Percentiles rank a stretch among this genome's conserved stretches.
Conservation (phyloP, 2,329 filamentous ascomycete species). For the Trichoderma endophyticum region DNA sequence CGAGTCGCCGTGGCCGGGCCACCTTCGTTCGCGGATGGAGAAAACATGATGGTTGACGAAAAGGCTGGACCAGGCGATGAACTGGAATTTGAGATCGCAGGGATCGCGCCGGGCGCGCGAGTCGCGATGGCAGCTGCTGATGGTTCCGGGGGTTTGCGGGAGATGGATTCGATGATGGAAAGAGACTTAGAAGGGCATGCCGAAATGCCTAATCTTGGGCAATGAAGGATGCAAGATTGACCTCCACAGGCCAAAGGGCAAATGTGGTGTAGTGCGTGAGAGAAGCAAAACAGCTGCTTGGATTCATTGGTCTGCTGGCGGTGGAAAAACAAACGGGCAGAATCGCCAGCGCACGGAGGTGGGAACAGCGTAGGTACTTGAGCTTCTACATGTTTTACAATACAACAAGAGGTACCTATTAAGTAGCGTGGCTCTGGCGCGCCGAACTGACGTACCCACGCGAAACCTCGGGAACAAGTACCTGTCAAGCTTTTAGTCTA, state of each 20-base stretch:
- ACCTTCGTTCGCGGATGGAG: slow-evolving; percentile 49
- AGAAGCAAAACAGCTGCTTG: slow-evolving; percentile 19
- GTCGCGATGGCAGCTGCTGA: slow-evolving; percentile 23
- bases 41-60: slow-evolving; percentile 53
- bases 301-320: slow-evolving; percentile 26
- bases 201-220: slow-evolving; percentile 15
- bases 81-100: slow-evolving; percentile 13
- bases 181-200: slow-evolving; percentile 20
- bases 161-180: slow-evolving; percentile 17
- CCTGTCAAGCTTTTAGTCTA: background rate
- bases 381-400: accelerated
- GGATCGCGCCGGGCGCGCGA: slow-evolving; percentile 20
- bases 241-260: slow-evolving; percentile 15
- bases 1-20: slow-evolving; percentile 56
- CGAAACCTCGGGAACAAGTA: background rate
- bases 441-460: background rate
- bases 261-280: slow-evolving; percentile 22
- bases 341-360: slow-evolving; percentile 3
- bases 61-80: slow-evolving; percentile 17
- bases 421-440: background rate
- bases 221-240: slow-evolving; percentile 7
- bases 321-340: slow-evolving; percentile 30
- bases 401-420: accelerated
- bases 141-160: slow-evolving; percentile 20
- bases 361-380: background rate